phyloP scores from a whole-genome alignment of 371 early-diverging fungal species.

The Lichtheimia hyalospora region DNA sequence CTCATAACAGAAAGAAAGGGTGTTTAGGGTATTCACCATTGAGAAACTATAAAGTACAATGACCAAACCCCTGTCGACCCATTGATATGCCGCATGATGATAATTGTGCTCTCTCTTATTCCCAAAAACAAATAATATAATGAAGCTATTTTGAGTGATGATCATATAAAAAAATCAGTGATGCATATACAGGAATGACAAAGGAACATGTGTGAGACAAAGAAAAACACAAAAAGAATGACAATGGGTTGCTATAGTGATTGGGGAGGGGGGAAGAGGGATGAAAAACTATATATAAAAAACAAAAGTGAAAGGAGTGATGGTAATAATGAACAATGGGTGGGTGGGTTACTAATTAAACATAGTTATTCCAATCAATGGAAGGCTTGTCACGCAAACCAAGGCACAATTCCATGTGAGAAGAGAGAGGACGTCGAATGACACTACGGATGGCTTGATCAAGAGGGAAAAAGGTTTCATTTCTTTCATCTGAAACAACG shows the following conservation, averaged over 20 bases:
- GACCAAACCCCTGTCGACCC: no score
- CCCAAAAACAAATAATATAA: background rate
- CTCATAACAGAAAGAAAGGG: background rate
- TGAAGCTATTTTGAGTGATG: background rate
- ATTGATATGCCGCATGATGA: no score
- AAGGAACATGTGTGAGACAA: background rate
- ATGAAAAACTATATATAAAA: slow-evolving; percentile 1
- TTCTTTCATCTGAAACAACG: slow-evolving; percentile 37
- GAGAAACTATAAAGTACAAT: background rate
- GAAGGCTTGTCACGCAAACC: slow-evolving; percentile 42
- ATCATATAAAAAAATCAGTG: background rate
- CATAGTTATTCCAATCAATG: slow-evolving; percentile 44
- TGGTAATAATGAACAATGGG: background rate
- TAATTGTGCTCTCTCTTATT: no score
- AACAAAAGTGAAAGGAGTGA: background rate
- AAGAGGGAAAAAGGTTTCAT: slow-evolving; percentile 40
- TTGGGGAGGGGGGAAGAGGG: background rate
- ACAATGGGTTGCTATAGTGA: background rate
- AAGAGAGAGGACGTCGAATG: slow-evolving; percentile 26
- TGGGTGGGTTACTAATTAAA: slow-evolving; percentile 2
- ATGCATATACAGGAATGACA: background rate
- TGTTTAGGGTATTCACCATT: background rate
- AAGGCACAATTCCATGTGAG: slow-evolving; percentile 45
- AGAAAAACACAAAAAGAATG: background rate
- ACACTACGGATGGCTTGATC: slow-evolving; percentile 46